Evolutionary conservation across 2,329 filamentous ascomycete genomes (phyloP).

Genomic region (Stagonosporopsis vannaccii): DNA sequence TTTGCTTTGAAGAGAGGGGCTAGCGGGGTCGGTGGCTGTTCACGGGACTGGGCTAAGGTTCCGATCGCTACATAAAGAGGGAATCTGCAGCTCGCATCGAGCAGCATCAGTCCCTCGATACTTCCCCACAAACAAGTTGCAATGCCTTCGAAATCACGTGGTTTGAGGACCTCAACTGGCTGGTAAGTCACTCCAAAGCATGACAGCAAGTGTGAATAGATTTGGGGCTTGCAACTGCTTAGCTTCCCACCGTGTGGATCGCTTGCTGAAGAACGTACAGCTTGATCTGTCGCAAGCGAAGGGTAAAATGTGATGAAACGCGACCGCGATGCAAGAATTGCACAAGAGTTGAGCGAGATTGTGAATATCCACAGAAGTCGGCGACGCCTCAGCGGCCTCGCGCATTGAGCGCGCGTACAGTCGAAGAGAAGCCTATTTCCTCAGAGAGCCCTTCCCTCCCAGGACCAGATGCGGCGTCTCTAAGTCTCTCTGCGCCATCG

Average conservation of each 20-base stretch:
- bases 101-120: not conserved
- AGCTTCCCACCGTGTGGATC: not conserved
- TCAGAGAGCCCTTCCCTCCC: not conserved
- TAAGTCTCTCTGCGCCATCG: conserved; percentile 3
- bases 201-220: not conserved
- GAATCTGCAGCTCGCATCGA: conserved; percentile 15
- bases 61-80: conserved; percentile 7
- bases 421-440: conserved; percentile 1
- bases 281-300: conserved; percentile 55
- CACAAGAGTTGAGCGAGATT: conserved; percentile 51
- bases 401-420: conserved; percentile 22
- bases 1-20: conserved; percentile 9
- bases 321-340: conserved; percentile 55
- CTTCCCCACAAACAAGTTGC: conserved; percentile 12
- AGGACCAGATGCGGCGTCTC: conserved; percentile 5
- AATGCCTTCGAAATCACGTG: conserved; percentile 53
- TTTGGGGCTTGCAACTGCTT: not conserved
- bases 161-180: conserved; percentile 54
- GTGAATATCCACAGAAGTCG: conserved; percentile 44
- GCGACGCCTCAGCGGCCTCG: conserved; percentile 16
- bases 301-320: conserved; percentile 61
- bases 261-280: conserved; percentile 31
- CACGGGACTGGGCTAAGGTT: conserved; percentile 7
- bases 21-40: conserved; percentile 13
- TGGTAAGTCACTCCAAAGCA: conserved; percentile 42